Evolutionary conservation across 768 basidiomycete genomes (phyloP), one percentile per base, ranked within the genome.

Genomic region (Lactifluus subvellereus): DNA sequence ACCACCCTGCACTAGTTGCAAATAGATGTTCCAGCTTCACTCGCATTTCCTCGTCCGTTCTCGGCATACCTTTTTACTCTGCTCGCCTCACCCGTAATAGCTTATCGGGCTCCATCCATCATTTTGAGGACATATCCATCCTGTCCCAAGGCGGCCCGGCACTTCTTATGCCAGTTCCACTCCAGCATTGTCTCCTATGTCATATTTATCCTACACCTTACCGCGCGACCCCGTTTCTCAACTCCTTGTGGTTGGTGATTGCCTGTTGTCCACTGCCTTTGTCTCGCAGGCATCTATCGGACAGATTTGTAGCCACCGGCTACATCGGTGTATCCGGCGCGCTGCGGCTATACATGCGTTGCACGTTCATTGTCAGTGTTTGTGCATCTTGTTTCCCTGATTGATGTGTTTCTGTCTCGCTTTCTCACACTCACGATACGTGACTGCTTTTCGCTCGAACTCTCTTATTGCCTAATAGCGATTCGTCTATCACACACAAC

Each of bases 81-180:
- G 68, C 69, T 69, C 64, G 67, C 61, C 57, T 62, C 51, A 70
- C 60, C 61, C 69, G 54, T 66, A 60, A 68, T 69, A 66, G 60
- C 64, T 67, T 68, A 66, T 66, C 58, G 55, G 62, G 64, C 68
- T 67, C 69, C 53, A 62, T 64, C 66, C 67, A 66, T 54, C 66
- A 62, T 50, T 68, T 66, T 45, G 62, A 81, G 72, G 83, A 84
- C 83, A 80, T 84, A 84, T 84, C 79, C 82, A 82, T 84, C 80
- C 82, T 77, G 83, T 84, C 82, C 74, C 66, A 71, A 70, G 75
- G 76, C 79, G 76, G 75, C 72, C 73, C 71, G 57, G 72, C 71
- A 70, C 66, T 68, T 68, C 70, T 69, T 63, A 64, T 71, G 67
- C 66, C 67, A 70, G 69, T 58, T 69, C 45, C 64, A 59, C 66